These are phyloP conservation scores for Exophiala lecanii-corni DNA, from an alignment of 2,329 filamentous ascomycete genomes.

Conservation along the genomic window DNA sequence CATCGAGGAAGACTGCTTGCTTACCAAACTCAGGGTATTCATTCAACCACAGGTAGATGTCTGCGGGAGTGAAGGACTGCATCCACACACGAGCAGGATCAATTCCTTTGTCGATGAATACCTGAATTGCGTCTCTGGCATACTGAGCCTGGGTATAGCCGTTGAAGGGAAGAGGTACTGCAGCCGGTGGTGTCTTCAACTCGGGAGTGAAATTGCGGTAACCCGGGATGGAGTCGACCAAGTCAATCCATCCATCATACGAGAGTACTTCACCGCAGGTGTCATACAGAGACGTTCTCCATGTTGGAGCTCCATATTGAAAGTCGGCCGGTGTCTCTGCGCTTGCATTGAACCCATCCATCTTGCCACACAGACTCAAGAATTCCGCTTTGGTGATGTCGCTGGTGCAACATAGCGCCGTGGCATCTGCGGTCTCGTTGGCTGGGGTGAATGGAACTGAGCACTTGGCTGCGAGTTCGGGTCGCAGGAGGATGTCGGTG, in stretches of 20 bases:
- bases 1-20: conserved; percentile 63
- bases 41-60: conserved; percentile 63
- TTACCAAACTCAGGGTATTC: conserved; percentile 56
- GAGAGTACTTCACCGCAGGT: conserved; percentile 58
- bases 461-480: conserved; percentile 62
- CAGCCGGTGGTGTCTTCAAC: conserved; percentile 56
- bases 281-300: conserved; percentile 24
- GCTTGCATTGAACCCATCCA: conserved; percentile 59
- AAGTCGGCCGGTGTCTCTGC: conserved; percentile 54
- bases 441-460: conserved; percentile 58
- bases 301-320: conserved; percentile 52
- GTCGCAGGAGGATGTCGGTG: conserved; percentile 60
- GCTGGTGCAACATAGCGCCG: conserved; percentile 65
- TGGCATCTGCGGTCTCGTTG: conserved; percentile 47
- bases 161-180: conserved; percentile 66
- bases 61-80: conserved; percentile 62
- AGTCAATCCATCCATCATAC: conserved; percentile 58
- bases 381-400: conserved; percentile 66
- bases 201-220: conserved; percentile 60
- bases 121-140: conserved; percentile 61
- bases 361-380: conserved; percentile 64
- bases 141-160: conserved; percentile 62
- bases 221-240: conserved; percentile 52
- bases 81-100: conserved; percentile 53
- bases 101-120: conserved; percentile 53